Base-by-base conservation (phyloP, 305 asterid species). In the Stenogyne calaminthoides region DNA sequence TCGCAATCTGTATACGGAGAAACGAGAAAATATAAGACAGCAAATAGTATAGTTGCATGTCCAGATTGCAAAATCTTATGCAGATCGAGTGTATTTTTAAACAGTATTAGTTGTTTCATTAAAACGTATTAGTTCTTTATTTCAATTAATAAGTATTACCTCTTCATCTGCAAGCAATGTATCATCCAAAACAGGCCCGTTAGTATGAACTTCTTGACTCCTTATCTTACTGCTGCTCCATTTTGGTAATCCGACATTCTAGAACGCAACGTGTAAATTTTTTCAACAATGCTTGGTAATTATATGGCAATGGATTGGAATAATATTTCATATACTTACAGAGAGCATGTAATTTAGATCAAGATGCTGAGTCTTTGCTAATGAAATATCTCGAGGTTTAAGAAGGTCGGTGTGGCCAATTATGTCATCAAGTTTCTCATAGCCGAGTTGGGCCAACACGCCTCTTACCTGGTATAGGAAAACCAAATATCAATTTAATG, bases 151-250 rank as follows among this genome's bases (percentile, higher is more conserved):
- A 75, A 27, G 54, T 37, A 20, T 65, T 81, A 91, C 99, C 99
- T 89, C 89, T 29, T 81, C 86, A 70, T 92, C 98, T 29, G 96
- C 80, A 71, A 95, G 96, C 80, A 95, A 66, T 6, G 78, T 78
- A 70, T 95, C 99, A 79, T 95, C 99, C 67, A 95, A 85, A 78
- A 95, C 98, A 67, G 93, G 99, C 65, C 98, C 99, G 71, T 95
- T 95, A 47, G 86, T 82, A 69, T 95, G 99, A 77, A 92, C 99
- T 77, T 87, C 98, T 82, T 95, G 98, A 25, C 86, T 90, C 88
- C 99, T 81, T 79, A 92, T 92, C 77, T 62, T 70, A 52, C 89
- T 89, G 89, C 99, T 95, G 94, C 91, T 90, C 97, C 87, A 89
- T 82, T 87, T 91, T 36, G 99, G 96, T 27, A 92, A 74, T 18